Conservation (phyloP, 441 rosid genomes). For the Adansonia gregorii region DNA sequence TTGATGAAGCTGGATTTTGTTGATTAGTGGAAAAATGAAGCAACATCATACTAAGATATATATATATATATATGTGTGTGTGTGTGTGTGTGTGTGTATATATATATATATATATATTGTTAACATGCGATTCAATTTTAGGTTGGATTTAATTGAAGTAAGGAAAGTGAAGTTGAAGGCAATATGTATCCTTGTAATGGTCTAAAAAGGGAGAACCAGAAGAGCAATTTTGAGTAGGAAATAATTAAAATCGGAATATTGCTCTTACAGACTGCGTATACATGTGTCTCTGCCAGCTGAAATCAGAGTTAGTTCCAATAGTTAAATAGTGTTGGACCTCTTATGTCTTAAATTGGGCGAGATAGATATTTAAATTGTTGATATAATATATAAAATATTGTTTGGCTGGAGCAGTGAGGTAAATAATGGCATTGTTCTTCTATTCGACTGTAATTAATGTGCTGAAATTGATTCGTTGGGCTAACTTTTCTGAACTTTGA, state of each 20-base stretch:
- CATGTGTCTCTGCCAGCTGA: slow-evolving; percentile 13
- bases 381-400: slow-evolving; percentile 5
- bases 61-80: too few species aligned
- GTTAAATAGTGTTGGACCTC: slow-evolving; percentile 16
- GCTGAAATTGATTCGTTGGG: background rate
- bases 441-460: slow-evolving; percentile 13
- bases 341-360: slow-evolving; percentile 9
- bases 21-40: slow-evolving; percentile 26
- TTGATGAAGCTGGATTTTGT: slow-evolving; percentile 25
- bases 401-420: slow-evolving; percentile 5
- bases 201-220: slow-evolving; percentile 7
- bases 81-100: too few species aligned
- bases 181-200: background rate
- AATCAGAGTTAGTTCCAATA: slow-evolving; percentile 9
- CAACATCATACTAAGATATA: background rate
- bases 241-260: slow-evolving; percentile 12
- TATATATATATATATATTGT: background rate
- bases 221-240: slow-evolving; percentile 14
- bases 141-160: slow-evolving; percentile 27
- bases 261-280: background rate
- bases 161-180: slow-evolving; percentile 26
- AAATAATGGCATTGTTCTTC: background rate
- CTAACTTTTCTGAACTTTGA: slow-evolving; percentile 2
- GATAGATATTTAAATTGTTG: slow-evolving; percentile 5
- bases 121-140: background rate